Evolutionary conservation across 768 basidiomycete species (phyloP), one percentile per base, ranked within the genome.

Genomic region (Boletus subparvulus): DNA sequence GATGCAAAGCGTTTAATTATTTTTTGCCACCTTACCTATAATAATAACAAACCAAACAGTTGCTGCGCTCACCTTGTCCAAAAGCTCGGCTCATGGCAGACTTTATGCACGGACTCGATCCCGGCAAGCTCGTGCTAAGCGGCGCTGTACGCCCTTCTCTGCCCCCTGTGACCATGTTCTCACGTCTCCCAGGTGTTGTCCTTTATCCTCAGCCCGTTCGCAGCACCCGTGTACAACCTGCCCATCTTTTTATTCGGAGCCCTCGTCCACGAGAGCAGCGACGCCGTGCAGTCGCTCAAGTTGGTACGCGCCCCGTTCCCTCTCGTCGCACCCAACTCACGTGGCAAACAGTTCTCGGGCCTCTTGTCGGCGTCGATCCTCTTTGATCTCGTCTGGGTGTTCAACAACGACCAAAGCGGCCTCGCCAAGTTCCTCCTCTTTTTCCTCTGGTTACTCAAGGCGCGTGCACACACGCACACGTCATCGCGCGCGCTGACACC

Each of bases 231-330:
- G 2, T 94, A 94, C 70, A 94, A 94, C 67, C 76, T 94, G 21
- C 85, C 92, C n/a, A 77, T 94, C 50, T 87, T 91, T 60, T 78
- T 94, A 26, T 92, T 92, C 59, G 92, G 92, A 1, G 73, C 76
- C 2, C 86, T 90, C 69, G 85, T 80, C 0, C 85, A 88, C 64
- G 91, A 93, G 64, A 83, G 78, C 54, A 73, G 75, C 10, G 90
- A 91, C 47, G 83, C 83, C 0, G 62, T 77, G 6, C 83, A 86
- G 59, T 85, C 88, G 6, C 69, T 90, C 63, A 85, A 85, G 65
- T 75, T 77, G 47, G 91, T 90, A 63, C 3, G 54, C n/a, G 3
- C 2, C 17, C 6, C 41, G n/a, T 5, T 21, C 13, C 24, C 24
- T 9, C 24, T 3, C 12, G 43, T 48, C n/a, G 7, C 3, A n/a